phyloP scores from a whole-genome alignment of 129 eudicot genomes.

The Flaveria brownii region DNA sequence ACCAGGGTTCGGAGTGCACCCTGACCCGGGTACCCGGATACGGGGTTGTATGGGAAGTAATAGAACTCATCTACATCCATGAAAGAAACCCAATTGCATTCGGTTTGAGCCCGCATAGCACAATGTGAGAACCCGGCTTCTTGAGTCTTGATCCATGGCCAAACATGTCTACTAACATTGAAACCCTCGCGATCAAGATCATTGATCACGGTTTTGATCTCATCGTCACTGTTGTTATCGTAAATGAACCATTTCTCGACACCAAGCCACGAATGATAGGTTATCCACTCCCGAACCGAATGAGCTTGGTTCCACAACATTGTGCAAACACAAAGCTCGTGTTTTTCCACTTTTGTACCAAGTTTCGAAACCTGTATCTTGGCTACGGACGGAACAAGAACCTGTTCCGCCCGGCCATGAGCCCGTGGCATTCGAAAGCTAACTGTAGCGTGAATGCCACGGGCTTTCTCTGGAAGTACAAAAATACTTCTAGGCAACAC shows the following conservation, averaged over 20 bases:
- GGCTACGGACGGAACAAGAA: conserved; percentile 78
- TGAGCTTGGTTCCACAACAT: conserved; percentile 98
- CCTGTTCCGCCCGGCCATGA: conserved; percentile 36
- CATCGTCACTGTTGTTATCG: conserved; percentile 90
- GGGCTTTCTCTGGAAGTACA: conserved; percentile 47
- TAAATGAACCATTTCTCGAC: conserved; percentile 91
- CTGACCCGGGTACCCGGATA: conserved; percentile 42
- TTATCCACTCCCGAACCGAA: conserved; percentile 82
- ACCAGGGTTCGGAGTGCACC: conserved; percentile 56
- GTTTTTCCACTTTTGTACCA: conserved; percentile 22
- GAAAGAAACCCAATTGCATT: conserved; percentile 79
- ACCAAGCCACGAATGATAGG: conserved; percentile 90
- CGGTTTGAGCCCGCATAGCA: conserved; percentile 64
- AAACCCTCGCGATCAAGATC: conserved; percentile 60
- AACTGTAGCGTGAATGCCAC: conserved; percentile 57
- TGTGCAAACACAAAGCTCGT: conserved; percentile 84
- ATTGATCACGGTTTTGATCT: conserved; percentile 48
- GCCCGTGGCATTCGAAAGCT: conserved; percentile 41
- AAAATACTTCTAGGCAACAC: conserved; percentile 54
- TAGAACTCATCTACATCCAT: conserved; percentile 95
- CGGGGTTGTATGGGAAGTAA: conserved; percentile 52
- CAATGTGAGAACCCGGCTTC: conserved; percentile 99
- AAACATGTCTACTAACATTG: conserved; percentile 71
- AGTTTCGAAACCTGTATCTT: conserved; percentile 34
- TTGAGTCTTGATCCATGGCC: conserved; percentile 99